A percentile compares a stretch with the other conserved stretches of the same genome.
phyloP scores from a whole-genome alignment of 441 rosid species.

The Populus hybrid region DNA sequence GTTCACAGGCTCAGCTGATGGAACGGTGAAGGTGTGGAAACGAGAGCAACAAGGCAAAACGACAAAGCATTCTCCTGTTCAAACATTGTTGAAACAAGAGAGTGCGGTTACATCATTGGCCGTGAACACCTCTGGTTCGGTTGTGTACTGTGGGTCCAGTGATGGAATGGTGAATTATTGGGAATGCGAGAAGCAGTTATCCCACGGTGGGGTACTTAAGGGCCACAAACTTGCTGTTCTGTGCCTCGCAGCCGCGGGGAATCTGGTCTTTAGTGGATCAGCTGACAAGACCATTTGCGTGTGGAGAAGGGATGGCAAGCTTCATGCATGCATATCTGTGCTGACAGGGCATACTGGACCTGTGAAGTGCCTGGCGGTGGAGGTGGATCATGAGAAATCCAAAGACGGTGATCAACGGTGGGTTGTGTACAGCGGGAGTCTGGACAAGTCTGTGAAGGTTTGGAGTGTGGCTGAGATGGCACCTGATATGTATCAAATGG shows the following conservation, averaged over 20 bases:
- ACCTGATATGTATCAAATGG: slow-evolving; percentile 40
- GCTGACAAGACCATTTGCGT: too few relatives aligned
- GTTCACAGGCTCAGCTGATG: slow-evolving; percentile 84
- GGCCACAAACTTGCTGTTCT: too few relatives aligned
- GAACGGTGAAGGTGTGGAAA: slow-evolving; percentile 82
- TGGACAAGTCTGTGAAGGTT: slow-evolving; percentile 87
- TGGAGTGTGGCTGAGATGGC: slow-evolving; percentile 85
- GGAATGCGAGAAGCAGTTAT: too few relatives aligned
- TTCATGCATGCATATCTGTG: slow-evolving; percentile 74
- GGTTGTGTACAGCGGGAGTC: slow-evolving; percentile 82
- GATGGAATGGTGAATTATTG: slow-evolving; percentile 13
- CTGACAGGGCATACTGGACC: slow-evolving; percentile 90
- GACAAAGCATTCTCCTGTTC: slow-evolving; percentile 42
- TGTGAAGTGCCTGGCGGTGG: slow-evolving; percentile 80
- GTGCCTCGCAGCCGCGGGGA: too few relatives aligned
- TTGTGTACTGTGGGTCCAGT: slow-evolving; percentile 78
- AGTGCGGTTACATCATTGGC: slow-evolving; percentile 75
- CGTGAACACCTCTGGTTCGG: slow-evolving; percentile 41
- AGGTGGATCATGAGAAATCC: slow-evolving; percentile 42
- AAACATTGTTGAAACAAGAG: slow-evolving; percentile 69
- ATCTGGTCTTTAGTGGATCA: too few relatives aligned
- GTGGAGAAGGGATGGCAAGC: slow-evolving; percentile 41
- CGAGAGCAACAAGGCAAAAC: slow-evolving; percentile 49
- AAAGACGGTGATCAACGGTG: slow-evolving; percentile 43
- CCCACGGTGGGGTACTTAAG: too few relatives aligned